Percentiles rank a stretch among this genome's conserved stretches.
These are phyloP conservation scores for Chaetomiaceae sp. DNA, from an alignment of 2,329 filamentous ascomycete genomes.

Conservation along the genomic window DNA sequence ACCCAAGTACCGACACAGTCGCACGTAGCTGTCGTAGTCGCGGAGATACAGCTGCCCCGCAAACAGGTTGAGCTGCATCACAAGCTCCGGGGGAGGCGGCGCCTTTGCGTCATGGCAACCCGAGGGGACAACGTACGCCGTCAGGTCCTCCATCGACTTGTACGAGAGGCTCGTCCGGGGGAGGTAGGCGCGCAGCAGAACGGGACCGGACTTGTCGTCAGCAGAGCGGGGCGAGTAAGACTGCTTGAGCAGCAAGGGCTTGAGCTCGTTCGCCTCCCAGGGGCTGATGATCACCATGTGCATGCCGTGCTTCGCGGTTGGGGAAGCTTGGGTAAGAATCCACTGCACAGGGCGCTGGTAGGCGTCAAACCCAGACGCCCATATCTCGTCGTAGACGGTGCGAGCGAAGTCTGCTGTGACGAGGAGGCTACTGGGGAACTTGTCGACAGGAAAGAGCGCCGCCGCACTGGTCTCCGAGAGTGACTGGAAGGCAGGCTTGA, in stretches of 20 bases:
- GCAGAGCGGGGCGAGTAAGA: neutral
- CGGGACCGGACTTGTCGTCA: conserved; percentile 30
- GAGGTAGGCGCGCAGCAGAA: conserved; percentile 20
- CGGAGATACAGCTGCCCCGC: conserved; percentile 62
- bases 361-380: neutral
- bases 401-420: conserved; percentile 48
- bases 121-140: conserved; percentile 15
- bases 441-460: conserved; percentile 24
- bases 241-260: conserved; percentile 47
- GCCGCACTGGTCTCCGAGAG: conserved; percentile 40
- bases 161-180: conserved; percentile 19
- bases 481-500: conserved; percentile 42
- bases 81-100: conserved; percentile 31
- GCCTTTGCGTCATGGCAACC: conserved; percentile 17
- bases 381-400: conserved; percentile 34
- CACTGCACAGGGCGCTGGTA: conserved; percentile 53
- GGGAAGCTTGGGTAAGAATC: conserved; percentile 39
- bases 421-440: conserved; percentile 39
- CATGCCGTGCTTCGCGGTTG: neutral
- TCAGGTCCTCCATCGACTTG: conserved; percentile 17
- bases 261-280: conserved; percentile 53
- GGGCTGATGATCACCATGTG: conserved; percentile 56
- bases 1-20: conserved; percentile 49
- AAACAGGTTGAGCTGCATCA: conserved; percentile 58
- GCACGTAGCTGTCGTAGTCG: conserved; percentile 49